A percentile compares a stretch with the other conserved stretches of the same genome.
Evolutionary conservation across 2,329 filamentous ascomycete species (phyloP).

Genomic region (Cucurbitaria berberidis): DNA sequence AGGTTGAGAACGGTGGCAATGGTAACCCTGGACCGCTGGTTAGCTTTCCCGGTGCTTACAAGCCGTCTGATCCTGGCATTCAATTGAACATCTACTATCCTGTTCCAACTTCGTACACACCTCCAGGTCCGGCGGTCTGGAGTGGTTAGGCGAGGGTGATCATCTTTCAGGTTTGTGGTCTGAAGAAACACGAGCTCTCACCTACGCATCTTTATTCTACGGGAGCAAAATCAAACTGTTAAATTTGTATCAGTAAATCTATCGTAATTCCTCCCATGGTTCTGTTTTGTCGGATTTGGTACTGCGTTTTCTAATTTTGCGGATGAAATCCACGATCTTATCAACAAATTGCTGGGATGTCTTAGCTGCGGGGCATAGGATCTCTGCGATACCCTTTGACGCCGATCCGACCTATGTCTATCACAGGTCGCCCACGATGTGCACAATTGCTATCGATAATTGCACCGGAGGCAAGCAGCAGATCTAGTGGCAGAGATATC

Average conservation of each 20-base stretch:
- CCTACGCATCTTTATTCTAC: background rate
- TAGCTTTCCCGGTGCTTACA: slow-evolving; percentile 52
- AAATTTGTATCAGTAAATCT: background rate
- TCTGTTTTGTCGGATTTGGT: background rate
- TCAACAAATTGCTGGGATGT: background rate
- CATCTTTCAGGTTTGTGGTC: background rate
- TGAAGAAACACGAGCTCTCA: background rate
- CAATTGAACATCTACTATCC: slow-evolving; percentile 41
- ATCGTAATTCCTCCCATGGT: too few relatives aligned
- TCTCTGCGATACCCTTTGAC: too few relatives aligned
- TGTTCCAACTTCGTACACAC: slow-evolving; percentile 25
- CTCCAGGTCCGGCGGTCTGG: slow-evolving; percentile 41
- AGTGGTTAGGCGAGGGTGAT: slow-evolving; percentile 20
- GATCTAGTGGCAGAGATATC: background rate
- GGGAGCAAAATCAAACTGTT: background rate
- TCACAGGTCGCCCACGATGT: background rate
- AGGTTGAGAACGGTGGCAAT: slow-evolving; percentile 48
- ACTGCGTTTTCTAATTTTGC: background rate
- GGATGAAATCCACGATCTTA: background rate
- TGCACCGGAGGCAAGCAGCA: background rate
- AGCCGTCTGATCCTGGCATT: slow-evolving; percentile 39
- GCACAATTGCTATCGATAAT: background rate
- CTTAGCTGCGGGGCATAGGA: background rate
- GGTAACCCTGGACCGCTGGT: slow-evolving; percentile 48
- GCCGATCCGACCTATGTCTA: background rate